Evolutionary conservation across 2,329 filamentous ascomycete genomes (phyloP), one percentile per base, ranked within the genome.

Genomic region (Chaetomiaceae sp.): DNA sequence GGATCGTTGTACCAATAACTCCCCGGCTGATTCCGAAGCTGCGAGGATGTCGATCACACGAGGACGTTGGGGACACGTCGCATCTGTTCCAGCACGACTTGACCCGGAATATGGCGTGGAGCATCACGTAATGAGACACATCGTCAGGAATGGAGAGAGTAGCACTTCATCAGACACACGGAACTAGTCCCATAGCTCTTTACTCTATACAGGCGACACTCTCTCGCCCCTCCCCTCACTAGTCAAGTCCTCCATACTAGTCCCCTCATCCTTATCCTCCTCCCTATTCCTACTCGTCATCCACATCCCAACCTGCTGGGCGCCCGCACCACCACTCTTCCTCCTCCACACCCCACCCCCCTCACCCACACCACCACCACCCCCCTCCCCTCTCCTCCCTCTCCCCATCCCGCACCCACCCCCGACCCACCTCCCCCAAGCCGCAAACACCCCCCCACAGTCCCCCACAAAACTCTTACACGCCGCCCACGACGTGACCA

Each of bases 401-500:
- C 46, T 47, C 24, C 20, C 36, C 27, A n/a, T 24, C 6, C 22
- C 26, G 24, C 17, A 11, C 24, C 34, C 24, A 4, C 4, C 19
- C 34, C 10, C 29, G 32, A n/a, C 5, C 27, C 43, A 42, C 26
- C 8, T 15, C 14, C n/a, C 12, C 38, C 38, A 41, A 24, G 26
- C 38, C n/a, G 20, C 37, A 14, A 34, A 17, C 9, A 6, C 36
- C 6, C 7, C 36, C 4, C 6, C 14, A 6, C 35, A 33, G 17
- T 32, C 7, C 29, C 56, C 54, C 43, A 62, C 64, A 20, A 79
- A 62, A n/a, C 64, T 64, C 61, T 74, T 76, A 60, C 81, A 82
- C 0, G 82, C 82, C 34, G 76, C 65, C 72, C 79, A 78, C 5
- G 83, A 87, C 1, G 84, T 88, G 9, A 77, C 73, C 11, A 81